phyloP scores from a whole-genome alignment of 768 basidiomycete genomes.

The Lepiota venenata region DNA sequence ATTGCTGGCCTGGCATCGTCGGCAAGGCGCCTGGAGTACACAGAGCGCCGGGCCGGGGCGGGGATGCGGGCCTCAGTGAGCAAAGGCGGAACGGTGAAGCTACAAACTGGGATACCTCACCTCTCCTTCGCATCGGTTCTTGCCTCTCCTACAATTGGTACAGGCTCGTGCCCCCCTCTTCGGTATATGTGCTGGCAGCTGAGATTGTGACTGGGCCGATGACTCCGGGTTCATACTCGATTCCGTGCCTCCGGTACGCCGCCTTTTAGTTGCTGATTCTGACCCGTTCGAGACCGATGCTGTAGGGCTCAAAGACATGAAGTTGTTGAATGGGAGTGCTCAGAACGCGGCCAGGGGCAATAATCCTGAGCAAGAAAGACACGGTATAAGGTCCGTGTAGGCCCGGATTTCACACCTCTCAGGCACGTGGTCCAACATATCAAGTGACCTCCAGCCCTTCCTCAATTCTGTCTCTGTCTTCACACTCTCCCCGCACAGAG shows the following conservation, averaged over 20 bases:
- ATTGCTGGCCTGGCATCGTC: conserved; percentile 82
- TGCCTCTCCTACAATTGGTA: conserved; percentile 86
- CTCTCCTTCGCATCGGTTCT: conserved; percentile 93
- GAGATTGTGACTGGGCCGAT: conserved; percentile 26
- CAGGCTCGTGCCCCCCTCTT: conserved; percentile 90
- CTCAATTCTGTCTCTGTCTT: conserved; percentile 10
- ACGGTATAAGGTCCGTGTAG: conserved; percentile 23
- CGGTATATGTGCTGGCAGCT: conserved; percentile 61
- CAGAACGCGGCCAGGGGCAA: conserved; percentile 13
- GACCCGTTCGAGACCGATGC: conserved; percentile 54
- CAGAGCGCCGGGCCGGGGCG: conserved; percentile 65
- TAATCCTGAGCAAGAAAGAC: conserved; percentile 15
- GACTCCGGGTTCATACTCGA: conserved; percentile 33
- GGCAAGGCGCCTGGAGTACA: conserved; percentile 74
- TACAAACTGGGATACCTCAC: conserved; percentile 42
- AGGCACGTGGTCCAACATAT: conserved; percentile 26
- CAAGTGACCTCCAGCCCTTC: conserved; percentile 23
- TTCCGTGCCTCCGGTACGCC: conserved; percentile 42
- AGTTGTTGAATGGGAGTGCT: conserved; percentile 7
- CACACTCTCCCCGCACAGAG: not conserved
- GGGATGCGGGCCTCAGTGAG: conserved; percentile 67
- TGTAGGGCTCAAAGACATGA: conserved; percentile 68
- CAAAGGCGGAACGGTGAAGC: conserved; percentile 38
- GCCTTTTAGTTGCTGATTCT: conserved; percentile 54
- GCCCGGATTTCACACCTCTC: conserved; percentile 15